These are phyloP conservation scores for Cladosporium sp. DNA, from an alignment of 2,329 filamentous ascomycete species.

Conservation along the genomic window DNA sequence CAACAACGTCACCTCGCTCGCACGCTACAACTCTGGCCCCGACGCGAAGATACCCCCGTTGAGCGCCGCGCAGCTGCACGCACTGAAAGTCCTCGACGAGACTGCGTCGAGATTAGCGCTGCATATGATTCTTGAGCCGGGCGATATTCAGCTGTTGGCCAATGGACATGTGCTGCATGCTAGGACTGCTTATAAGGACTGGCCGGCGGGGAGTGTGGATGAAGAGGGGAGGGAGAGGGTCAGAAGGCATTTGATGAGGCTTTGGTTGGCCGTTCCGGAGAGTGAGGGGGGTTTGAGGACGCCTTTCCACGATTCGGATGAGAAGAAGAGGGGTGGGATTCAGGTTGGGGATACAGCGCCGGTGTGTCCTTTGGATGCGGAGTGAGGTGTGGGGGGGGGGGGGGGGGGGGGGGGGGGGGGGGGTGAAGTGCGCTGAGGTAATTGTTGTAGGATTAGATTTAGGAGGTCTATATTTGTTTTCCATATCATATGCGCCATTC, in stretches of 20 bases:
- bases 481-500: not conserved
- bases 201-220: conserved; percentile 42
- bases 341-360: conserved; percentile 76
- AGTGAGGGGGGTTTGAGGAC: conserved; percentile 76
- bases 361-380: conserved; percentile 68
- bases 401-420: no score
- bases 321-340: conserved; percentile 82
- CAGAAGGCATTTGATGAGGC: conserved; percentile 69
- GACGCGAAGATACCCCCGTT: conserved; percentile 66
- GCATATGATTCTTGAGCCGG: conserved; percentile 81
- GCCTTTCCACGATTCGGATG: conserved; percentile 71
- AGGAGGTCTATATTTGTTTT: not conserved
- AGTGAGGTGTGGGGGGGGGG: no score
- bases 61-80: conserved; percentile 62
- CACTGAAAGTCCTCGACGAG: conserved; percentile 64
- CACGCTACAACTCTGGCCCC: conserved; percentile 65
- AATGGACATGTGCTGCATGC: conserved; percentile 77
- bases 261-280: conserved; percentile 78
- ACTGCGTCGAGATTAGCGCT: conserved; percentile 67
- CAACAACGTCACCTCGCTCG: conserved; percentile 73
- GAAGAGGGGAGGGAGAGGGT: conserved; percentile 48
- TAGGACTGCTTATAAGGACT: conserved; percentile 70
- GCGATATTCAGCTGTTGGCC: conserved; percentile 78
- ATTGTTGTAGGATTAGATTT: not conserved
- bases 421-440: not conserved